Evolutionary conservation across 1,284 basidiomycete species (phyloP).

Genomic region (Rhodotorula sp.): DNA sequence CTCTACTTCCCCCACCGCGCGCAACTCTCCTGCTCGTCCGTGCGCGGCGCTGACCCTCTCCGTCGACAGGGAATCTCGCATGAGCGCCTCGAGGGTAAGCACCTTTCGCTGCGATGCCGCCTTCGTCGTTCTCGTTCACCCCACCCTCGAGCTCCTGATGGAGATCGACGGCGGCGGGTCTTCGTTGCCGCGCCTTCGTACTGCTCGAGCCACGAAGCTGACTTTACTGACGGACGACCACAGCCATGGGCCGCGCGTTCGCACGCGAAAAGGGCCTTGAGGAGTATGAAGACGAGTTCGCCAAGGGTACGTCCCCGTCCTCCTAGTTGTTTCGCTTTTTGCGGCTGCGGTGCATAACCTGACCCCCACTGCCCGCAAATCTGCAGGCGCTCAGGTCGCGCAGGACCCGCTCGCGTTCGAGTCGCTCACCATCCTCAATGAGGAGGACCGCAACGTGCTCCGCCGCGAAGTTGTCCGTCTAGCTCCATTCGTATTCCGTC

Average conservation of each 20-base stretch:
- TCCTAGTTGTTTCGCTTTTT: neutral
- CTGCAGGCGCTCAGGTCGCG: slow-evolving; percentile 28
- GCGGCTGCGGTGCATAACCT: neutral
- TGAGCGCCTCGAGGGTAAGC: slow-evolving; percentile 39
- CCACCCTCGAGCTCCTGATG: neutral
- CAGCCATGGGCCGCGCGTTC: slow-evolving; percentile 39
- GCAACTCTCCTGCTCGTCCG: neutral
- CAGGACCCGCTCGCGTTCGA: slow-evolving; percentile 44
- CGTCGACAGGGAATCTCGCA: slow-evolving; percentile 35
- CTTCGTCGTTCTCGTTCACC: neutral
- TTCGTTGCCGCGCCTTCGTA: neutral
- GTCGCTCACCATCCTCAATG: slow-evolving; percentile 44
- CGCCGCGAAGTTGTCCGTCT: slow-evolving; percentile 40
- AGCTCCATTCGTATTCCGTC: neutral
- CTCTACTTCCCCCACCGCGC: neutral
- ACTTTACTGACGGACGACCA: neutral
- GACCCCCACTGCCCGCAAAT: neutral
- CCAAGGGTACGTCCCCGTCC: slow-evolving; percentile 14
- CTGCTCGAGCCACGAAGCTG: too few relatives aligned
- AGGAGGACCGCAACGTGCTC: slow-evolving; percentile 47
- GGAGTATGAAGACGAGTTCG: slow-evolving; percentile 35
- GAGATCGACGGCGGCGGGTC: neutral
- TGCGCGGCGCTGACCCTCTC: neutral
- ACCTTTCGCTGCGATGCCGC: neutral
- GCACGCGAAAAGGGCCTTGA: slow-evolving; percentile 37